Evolutionary conservation across 2,329 filamentous ascomycete species (phyloP).

Genomic region (Meredithiella fracta): DNA sequence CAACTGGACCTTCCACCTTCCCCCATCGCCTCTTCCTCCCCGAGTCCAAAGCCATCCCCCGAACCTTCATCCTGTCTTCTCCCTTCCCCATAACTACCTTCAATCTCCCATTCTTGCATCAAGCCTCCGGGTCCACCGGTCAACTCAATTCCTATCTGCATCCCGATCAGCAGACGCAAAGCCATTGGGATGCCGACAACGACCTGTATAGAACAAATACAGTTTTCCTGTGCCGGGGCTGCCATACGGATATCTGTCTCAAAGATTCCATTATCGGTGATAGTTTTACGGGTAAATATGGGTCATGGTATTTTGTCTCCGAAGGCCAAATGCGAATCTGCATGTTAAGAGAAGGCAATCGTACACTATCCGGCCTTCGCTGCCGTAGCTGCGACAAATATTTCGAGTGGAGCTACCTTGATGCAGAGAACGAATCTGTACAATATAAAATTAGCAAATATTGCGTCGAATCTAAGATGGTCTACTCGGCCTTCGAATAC

Average conservation of each 20-base stretch:
- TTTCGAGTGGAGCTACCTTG: constrained; percentile 53
- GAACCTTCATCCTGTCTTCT: neutral
- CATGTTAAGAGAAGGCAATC: constrained; percentile 44
- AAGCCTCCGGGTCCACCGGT: neutral
- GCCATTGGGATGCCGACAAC: constrained; percentile 16
- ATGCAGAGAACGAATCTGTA: constrained; percentile 41
- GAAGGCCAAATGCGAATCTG: constrained; percentile 38
- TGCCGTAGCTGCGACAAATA: constrained; percentile 39
- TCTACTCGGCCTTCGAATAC: neutral
- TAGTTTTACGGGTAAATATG: constrained; percentile 49
- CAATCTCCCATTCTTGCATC: neutral
- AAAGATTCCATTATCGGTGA: constrained; percentile 46
- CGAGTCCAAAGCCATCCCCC: neutral
- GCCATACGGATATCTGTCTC: constrained; percentile 45
- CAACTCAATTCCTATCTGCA: constrained; percentile 4
- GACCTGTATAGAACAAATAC: constrained; percentile 12
- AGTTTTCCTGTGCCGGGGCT: constrained; percentile 37
- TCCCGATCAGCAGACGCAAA: neutral
- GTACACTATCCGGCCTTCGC: constrained; percentile 46
- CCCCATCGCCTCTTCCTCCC: neutral
- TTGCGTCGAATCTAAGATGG: constrained; percentile 34
- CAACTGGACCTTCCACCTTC: neutral
- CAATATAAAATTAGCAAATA: constrained; percentile 55
- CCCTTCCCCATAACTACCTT: neutral
- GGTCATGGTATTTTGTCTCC: constrained; percentile 44